Percentiles rank a stretch among this genome's conserved stretches.
phyloP scores from a whole-genome alignment of 805 yeast genomes.

The Candida namnaoensis region DNA sequence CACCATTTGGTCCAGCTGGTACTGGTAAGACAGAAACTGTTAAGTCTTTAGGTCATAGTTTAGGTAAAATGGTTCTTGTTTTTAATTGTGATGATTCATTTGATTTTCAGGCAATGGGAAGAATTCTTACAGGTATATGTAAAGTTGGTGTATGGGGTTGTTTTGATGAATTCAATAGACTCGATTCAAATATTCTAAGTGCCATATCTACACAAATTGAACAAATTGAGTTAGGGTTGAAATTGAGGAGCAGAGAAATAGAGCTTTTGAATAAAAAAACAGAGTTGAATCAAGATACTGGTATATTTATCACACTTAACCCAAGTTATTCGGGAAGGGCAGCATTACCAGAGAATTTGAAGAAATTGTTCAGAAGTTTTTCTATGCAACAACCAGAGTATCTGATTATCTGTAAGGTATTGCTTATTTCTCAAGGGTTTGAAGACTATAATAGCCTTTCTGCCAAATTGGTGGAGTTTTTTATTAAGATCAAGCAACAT shows the following conservation, averaged over 20 bases:
- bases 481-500: constrained; percentile 28
- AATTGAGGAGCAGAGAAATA: constrained; percentile 12
- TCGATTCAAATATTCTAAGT: constrained; percentile 63
- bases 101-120: constrained; percentile 69
- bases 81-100: constrained; percentile 89
- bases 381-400: constrained; percentile 70
- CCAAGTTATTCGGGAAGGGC: constrained; percentile 84
- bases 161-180: constrained; percentile 89
- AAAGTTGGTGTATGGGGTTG: constrained; percentile 92
- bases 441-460: constrained; percentile 35
- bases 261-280: constrained; percentile 34
- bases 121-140: constrained; percentile 72
- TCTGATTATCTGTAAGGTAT: constrained; percentile 55
- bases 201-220: constrained; percentile 81
- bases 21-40: constrained; percentile 93
- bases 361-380: constrained; percentile 67
- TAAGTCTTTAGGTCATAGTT: constrained; percentile 69
- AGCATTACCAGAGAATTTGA: constrained; percentile 76
- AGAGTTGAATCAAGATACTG: constrained; percentile 39
- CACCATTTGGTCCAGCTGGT: constrained; percentile 94
- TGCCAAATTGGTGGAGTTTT: constrained; percentile 41
- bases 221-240: constrained; percentile 50
- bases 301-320: constrained; percentile 85
- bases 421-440: constrained; percentile 72
- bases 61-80: constrained; percentile 78